Percentiles rank a stretch among this genome's conserved stretches.
phyloP scores from a whole-genome alignment of 768 basidiomycete species.

The Tricholoma hemisulphureum region DNA sequence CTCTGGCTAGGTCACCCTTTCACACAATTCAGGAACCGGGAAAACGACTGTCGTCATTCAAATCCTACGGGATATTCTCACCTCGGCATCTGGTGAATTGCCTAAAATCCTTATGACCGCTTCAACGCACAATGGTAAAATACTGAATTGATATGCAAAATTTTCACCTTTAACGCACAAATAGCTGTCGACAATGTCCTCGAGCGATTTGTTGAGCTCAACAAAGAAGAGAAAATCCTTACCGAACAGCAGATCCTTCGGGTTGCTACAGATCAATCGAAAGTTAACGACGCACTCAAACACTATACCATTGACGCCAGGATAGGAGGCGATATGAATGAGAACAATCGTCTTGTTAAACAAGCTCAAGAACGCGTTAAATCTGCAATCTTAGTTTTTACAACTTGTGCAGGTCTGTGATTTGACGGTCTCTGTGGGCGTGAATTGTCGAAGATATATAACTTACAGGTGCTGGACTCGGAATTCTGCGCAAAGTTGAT shows the following conservation, averaged over 20 bases:
- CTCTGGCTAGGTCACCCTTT: not conserved
- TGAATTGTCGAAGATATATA: not conserved
- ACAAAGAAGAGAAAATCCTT: conserved; percentile 43
- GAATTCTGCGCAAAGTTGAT: conserved; percentile 51
- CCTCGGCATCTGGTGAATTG: conserved; percentile 23
- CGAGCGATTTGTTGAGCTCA: conserved; percentile 56
- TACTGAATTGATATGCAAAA: not conserved
- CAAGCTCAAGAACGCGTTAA: conserved; percentile 59
- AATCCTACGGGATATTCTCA: conserved; percentile 47
- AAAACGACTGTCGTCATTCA: conserved; percentile 71
- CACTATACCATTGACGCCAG: conserved; percentile 63
- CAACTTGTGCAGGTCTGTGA: conserved; percentile 56
- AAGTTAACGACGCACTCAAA: conserved; percentile 56
- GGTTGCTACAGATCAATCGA: conserved; percentile 63
- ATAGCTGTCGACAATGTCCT: conserved; percentile 72
- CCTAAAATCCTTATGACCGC: conserved; percentile 67
- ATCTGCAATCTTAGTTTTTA: conserved; percentile 57
- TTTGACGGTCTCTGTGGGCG: not conserved
- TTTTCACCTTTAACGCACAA: not conserved
- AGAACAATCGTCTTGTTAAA: conserved; percentile 55
- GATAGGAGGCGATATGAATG: conserved; percentile 61
- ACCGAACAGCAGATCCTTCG: conserved; percentile 59
- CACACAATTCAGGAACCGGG: conserved; percentile 50
- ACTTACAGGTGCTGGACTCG: conserved; percentile 50
- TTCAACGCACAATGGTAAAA: conserved; percentile 64